Percentiles rank a stretch among this genome's conserved stretches.
These are phyloP conservation scores for Fusarium sororula DNA, from an alignment of 2,329 filamentous ascomycete genomes.

Conservation along the genomic window DNA sequence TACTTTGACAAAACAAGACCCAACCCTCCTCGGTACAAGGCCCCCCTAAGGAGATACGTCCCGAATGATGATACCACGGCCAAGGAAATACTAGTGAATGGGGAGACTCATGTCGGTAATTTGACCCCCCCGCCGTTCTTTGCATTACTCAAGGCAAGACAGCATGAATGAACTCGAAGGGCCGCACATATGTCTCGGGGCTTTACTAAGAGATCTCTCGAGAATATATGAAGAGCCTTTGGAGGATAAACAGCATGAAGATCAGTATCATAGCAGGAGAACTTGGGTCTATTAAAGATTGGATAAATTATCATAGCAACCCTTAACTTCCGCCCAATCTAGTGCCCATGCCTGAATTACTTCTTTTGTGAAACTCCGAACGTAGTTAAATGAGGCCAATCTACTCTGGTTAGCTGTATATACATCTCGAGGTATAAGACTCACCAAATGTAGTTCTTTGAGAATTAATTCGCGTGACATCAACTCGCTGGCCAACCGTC, in stretches of 20 bases:
- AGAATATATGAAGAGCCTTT: too few species aligned
- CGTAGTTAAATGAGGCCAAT: constrained; percentile 30
- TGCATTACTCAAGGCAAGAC: not conserved
- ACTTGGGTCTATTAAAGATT: not conserved
- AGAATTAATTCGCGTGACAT: constrained; percentile 20
- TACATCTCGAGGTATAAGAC: not conserved
- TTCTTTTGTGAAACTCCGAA: constrained; percentile 30
- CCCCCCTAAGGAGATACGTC: rapidly evolving
- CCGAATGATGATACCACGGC: too few species aligned
- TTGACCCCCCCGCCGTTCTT: not conserved
- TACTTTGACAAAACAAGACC: not conserved
- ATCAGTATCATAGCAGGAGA: too few species aligned
- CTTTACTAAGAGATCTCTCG: not conserved
- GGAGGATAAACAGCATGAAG: not conserved
- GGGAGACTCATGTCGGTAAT: rapidly evolving
- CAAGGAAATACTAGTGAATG: too few species aligned
- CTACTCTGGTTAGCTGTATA: not conserved
- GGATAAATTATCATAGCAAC: not conserved
- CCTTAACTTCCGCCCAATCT: too few species aligned
- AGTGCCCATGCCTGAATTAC: not conserved
- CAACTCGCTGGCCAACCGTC: constrained; percentile 16
- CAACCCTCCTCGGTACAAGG: not conserved
- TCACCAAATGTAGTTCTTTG: constrained; percentile 35
- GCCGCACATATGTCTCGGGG: not conserved
- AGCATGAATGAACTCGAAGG: not conserved